Evolutionary conservation across 768 basidiomycete species (phyloP).

Genomic region (Psilocybe azurescens): DNA sequence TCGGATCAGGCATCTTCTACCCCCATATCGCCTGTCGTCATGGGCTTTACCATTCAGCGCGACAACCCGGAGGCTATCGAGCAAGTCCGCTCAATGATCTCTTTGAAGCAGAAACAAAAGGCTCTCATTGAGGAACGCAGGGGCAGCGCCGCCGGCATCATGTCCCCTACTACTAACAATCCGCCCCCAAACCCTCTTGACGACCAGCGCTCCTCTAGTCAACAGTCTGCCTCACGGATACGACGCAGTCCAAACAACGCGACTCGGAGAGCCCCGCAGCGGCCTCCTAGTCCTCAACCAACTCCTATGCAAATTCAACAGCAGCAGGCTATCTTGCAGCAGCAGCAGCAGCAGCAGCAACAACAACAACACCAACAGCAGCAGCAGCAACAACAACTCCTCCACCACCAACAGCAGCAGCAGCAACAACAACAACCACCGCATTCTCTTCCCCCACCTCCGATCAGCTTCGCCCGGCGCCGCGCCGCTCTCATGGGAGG

Average conservation of each 20-base stretch:
- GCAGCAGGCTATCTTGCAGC: conserved; percentile 16
- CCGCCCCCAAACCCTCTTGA: neutral
- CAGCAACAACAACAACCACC: conserved; percentile 30
- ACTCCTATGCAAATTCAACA: conserved; percentile 29
- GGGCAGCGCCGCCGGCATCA: conserved; percentile 54
- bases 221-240: conserved; percentile 25
- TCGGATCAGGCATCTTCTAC: conserved; percentile 53
- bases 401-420: conserved; percentile 26
- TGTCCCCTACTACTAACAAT: conserved; percentile 32
- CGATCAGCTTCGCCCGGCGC: conserved; percentile 80
- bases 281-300: conserved; percentile 42
- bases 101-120: conserved; percentile 75
- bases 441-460: conserved; percentile 66
- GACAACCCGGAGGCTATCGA: conserved; percentile 66
- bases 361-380: conserved; percentile 35
- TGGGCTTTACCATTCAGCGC: conserved; percentile 61
- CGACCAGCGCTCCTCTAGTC: conserved; percentile 12
- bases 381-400: conserved; percentile 25
- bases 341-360: conserved; percentile 28
- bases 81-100: conserved; percentile 65
- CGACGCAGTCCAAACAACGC: conserved; percentile 41
- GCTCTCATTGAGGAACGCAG: conserved; percentile 73
- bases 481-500: conserved; percentile 69
- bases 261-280: conserved; percentile 25
- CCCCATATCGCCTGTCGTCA: conserved; percentile 70